These are phyloP conservation scores for Fraxinus americana DNA, from an alignment of 257 asterid genomes.

Conservation along the genomic window DNA sequence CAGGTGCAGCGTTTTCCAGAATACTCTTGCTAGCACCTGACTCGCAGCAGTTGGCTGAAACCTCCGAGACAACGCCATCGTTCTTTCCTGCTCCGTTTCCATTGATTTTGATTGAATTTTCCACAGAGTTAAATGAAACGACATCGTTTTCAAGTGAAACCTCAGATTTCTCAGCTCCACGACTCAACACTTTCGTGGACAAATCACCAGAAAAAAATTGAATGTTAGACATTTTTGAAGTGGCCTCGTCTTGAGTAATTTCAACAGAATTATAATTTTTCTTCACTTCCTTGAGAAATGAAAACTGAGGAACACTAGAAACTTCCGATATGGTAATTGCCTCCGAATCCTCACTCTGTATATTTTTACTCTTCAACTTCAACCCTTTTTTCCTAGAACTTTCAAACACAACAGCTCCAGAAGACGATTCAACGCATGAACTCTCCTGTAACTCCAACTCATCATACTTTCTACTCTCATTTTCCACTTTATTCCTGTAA, in stretches of 20 bases:
- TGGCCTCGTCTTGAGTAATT: conserved; percentile 32
- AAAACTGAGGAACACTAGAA: conserved; percentile 40
- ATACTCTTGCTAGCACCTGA: neutral
- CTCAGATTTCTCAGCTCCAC: conserved; percentile 28
- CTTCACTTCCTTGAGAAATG: conserved; percentile 28
- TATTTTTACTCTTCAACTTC: conserved; percentile 39
- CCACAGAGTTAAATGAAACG: conserved; percentile 35
- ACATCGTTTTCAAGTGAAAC: conserved; percentile 31
- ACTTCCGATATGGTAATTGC: conserved; percentile 41
- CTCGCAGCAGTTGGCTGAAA: conserved; percentile 5
- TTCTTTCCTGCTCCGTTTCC: conserved; percentile 34
- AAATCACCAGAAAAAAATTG: conserved; percentile 20
- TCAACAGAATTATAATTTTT: conserved; percentile 30
- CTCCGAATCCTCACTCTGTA: conserved; percentile 27
- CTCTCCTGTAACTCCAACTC: conserved; percentile 59
- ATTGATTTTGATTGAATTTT: conserved; percentile 24
- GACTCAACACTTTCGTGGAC: conserved; percentile 19
- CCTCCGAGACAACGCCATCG: conserved; percentile 10
- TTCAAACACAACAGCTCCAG: conserved; percentile 31
- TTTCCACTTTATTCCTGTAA: conserved; percentile 33
- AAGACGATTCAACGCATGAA: conserved; percentile 88
- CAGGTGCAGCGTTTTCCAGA: conserved; percentile 30
- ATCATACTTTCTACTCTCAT: conserved; percentile 24
- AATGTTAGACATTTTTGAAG: conserved; percentile 23
- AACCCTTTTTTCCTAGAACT: conserved; percentile 35